These are phyloP conservation scores for Alternaria angustiovoidea DNA, from an alignment of 2,329 filamentous ascomycete species.

Conservation along the genomic window DNA sequence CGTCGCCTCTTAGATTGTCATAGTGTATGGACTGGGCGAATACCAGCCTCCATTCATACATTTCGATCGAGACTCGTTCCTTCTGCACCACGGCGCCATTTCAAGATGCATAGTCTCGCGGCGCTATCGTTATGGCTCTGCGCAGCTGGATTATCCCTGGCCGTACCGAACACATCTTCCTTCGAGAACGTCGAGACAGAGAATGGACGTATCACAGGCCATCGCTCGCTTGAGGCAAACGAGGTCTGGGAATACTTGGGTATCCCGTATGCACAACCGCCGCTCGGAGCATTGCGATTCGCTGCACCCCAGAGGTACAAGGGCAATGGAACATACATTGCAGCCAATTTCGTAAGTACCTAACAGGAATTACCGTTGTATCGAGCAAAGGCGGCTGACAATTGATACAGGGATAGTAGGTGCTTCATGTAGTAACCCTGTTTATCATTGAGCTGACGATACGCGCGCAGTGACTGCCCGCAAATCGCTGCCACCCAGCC, in stretches of 20 bases:
- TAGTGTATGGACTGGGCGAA: neutral
- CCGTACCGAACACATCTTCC: neutral
- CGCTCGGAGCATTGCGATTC: slow-evolving; percentile 43
- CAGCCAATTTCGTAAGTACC: slow-evolving; percentile 20
- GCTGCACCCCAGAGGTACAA: slow-evolving; percentile 31
- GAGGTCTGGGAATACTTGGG: slow-evolving; percentile 45
- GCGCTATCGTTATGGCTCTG: neutral
- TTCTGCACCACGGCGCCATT: neutral
- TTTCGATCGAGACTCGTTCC: neutral
- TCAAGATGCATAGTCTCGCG: neutral
- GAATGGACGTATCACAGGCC: slow-evolving; percentile 32
- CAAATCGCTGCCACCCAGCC: slow-evolving; percentile 20
- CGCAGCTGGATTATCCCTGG: neutral
- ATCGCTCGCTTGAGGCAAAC: slow-evolving; percentile 25
- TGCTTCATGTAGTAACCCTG: neutral
- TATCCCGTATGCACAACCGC: slow-evolving; percentile 45
- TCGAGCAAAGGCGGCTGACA: neutral
- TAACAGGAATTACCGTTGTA: neutral
- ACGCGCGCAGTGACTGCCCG: slow-evolving; percentile 25
- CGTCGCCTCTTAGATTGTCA: no score
- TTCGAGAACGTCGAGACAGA: slow-evolving; percentile 32
- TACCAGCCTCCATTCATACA: neutral
- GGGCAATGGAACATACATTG: slow-evolving; percentile 11
- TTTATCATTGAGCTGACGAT: slow-evolving; percentile 4
- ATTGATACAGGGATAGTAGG: slow-evolving; percentile 21